A percentile compares a stretch with the other conserved stretches of the same genome.
Conservation (phyloP, 306 rosid genomes). For the Quercus glauca region DNA sequence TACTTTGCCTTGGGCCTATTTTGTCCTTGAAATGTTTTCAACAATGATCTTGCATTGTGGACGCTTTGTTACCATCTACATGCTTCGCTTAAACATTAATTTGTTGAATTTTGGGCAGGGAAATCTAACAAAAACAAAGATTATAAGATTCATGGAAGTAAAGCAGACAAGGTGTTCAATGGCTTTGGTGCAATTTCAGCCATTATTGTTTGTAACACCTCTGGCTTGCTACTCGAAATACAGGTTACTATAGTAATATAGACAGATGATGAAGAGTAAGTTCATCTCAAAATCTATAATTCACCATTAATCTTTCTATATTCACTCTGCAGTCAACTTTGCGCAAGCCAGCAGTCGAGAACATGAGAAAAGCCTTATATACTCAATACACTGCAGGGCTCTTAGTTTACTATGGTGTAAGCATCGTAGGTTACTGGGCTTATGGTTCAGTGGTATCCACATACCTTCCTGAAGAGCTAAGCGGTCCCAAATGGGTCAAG, state of each 20-base stretch:
- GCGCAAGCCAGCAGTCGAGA: constrained; percentile 42
- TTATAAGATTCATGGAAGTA: constrained; percentile 36
- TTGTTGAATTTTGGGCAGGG: constrained; percentile 22
- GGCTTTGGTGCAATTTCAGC: constrained; percentile 50
- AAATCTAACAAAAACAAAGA: constrained; percentile 30
- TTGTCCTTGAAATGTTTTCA: background rate
- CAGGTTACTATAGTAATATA: constrained; percentile 27
- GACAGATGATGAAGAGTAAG: background rate
- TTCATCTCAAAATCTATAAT: background rate
- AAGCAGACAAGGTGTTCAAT: constrained; percentile 33
- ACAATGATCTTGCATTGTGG: background rate
- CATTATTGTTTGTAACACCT: constrained; percentile 41
- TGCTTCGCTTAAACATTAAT: background rate
- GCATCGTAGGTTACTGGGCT: constrained; percentile 55
- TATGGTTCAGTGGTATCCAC: constrained; percentile 43
- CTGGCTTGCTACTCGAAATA: constrained; percentile 55
- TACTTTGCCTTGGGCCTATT: background rate
- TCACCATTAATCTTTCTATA: background rate
- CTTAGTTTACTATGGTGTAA: constrained; percentile 41
- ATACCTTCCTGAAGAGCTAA: constrained; percentile 44
- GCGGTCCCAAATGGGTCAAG: constrained; percentile 53
- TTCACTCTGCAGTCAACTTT: constrained; percentile 42
- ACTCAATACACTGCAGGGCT: constrained; percentile 43
- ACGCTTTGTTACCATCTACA: background rate
- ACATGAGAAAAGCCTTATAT: constrained; percentile 53